These are phyloP conservation scores for Lactifluus pinguis DNA, from an alignment of 768 basidiomycete species.

Conservation along the genomic window DNA sequence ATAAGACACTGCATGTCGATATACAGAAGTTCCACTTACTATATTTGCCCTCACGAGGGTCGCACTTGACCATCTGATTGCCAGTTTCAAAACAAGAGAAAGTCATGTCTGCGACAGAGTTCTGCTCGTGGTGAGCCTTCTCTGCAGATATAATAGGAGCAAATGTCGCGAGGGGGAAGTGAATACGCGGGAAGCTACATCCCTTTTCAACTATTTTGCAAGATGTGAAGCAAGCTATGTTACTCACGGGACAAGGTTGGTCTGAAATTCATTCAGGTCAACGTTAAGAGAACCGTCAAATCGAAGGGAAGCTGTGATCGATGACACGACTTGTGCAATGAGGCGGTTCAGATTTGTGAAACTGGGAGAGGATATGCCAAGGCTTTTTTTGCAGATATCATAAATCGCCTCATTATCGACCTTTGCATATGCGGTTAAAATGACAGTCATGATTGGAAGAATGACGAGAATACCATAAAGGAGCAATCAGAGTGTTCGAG, in stretches of 20 bases:
- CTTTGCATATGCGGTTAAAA: conserved; percentile 9
- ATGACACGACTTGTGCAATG: conserved; percentile 54
- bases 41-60: conserved; percentile 74
- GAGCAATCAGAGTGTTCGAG: conserved; percentile 99
- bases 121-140: conserved; percentile 61
- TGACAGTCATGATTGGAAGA: background rate
- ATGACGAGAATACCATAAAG: conserved; percentile 67
- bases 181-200: conserved; percentile 49
- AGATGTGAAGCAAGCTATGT: conserved; percentile 9
- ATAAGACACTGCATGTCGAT: background rate
- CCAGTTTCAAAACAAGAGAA: conserved; percentile 69
- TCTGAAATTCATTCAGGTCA: conserved; percentile 65
- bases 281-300: conserved; percentile 63
- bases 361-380: conserved; percentile 46
- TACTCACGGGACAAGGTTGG: conserved; percentile 51
- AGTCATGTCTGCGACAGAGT: conserved; percentile 63
- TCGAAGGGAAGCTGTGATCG: conserved; percentile 40
- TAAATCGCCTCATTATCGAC: conserved; percentile 62
- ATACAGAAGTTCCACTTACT: conserved; percentile 30
- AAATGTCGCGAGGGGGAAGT: conserved; percentile 62
- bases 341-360: conserved; percentile 61
- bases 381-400: conserved; percentile 53
- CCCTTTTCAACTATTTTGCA: background rate
- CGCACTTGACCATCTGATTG: conserved; percentile 77
- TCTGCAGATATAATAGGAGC: conserved; percentile 54